Evolutionary conservation across 495 filamentous ascomycete genomes (phyloP).

Genomic region (Tetracladium marchalianum): DNA sequence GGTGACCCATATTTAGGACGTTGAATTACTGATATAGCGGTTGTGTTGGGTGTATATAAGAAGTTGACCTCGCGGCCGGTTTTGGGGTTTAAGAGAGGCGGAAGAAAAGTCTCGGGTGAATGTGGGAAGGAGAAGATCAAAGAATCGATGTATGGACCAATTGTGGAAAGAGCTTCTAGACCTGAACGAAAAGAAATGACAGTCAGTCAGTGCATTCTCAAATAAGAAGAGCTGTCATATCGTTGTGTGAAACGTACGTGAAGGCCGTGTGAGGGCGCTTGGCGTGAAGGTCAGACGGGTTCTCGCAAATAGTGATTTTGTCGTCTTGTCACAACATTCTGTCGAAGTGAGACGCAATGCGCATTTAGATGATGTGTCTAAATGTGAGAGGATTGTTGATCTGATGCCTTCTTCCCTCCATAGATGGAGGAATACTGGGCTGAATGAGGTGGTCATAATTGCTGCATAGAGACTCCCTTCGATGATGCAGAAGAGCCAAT

Average conservation of each 20-base stretch:
- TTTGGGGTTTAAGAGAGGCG: slow-evolving; percentile 59
- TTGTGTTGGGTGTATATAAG: slow-evolving; percentile 60
- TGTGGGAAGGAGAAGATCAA: slow-evolving; percentile 64
- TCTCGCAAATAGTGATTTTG: slow-evolving; percentile 41
- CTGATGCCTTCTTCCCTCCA: slow-evolving; percentile 41
- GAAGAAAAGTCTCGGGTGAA: slow-evolving; percentile 59
- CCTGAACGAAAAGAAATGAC: too few species aligned
- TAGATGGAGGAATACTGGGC: slow-evolving; percentile 26
- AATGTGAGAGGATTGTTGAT: slow-evolving; percentile 37
- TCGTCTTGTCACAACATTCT: slow-evolving; percentile 41
- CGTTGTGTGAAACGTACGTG: slow-evolving; percentile 21
- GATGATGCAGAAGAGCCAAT: too few species aligned
- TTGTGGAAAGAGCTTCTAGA: slow-evolving; percentile 56
- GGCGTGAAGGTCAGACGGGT: slow-evolving; percentile 56
- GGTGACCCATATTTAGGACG: slow-evolving; percentile 52
- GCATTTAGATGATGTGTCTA: slow-evolving; percentile 39
- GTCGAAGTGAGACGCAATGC: slow-evolving; percentile 37
- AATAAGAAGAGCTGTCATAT: too few species aligned
- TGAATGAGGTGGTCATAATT: slow-evolving; percentile 17
- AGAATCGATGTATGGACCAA: slow-evolving; percentile 62
- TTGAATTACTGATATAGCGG: slow-evolving; percentile 32
- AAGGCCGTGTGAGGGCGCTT: slow-evolving; percentile 58
- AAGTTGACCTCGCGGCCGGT: slow-evolving; percentile 66
- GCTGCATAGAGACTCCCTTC: slow-evolving; percentile 9
- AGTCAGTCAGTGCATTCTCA: too few species aligned